Percentiles rank a stretch among this genome's conserved stretches.
These are phyloP conservation scores for Lenzites betulinus DNA, from an alignment of 768 basidiomycete species.

Conservation along the genomic window DNA sequence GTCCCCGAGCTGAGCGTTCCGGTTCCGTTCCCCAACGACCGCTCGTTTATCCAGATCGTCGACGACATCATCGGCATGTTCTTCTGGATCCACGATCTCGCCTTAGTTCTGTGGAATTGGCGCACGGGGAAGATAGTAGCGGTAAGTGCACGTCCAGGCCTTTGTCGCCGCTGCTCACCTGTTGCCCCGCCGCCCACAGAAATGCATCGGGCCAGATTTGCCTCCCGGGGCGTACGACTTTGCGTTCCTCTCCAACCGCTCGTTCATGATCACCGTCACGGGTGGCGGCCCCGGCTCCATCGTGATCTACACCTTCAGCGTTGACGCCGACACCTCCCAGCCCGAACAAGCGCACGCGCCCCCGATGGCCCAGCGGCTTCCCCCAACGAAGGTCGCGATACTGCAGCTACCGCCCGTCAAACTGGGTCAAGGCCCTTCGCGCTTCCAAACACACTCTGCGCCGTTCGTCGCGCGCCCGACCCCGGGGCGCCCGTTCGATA, in stretches of 20 bases:
- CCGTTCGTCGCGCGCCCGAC: conserved; percentile 28
- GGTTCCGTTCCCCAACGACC: conserved; percentile 28
- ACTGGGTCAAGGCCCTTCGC: conserved; percentile 13
- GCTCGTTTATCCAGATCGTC: conserved; percentile 50
- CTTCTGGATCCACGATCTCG: conserved; percentile 38
- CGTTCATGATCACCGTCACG: conserved; percentile 44
- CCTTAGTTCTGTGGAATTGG: conserved; percentile 57
- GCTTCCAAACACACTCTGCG: conserved; percentile 30
- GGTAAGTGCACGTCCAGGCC: conserved; percentile 35
- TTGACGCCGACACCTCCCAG: conserved; percentile 1
- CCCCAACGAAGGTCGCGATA: conserved; percentile 22
- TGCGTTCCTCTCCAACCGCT: conserved; percentile 46
- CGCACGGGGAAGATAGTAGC: conserved; percentile 42
- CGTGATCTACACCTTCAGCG: conserved; percentile 44
- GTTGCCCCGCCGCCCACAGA: conserved; percentile 29
- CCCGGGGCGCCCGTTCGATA: conserved; percentile 26
- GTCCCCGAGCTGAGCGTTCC: conserved; percentile 30
- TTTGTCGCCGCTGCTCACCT: not conserved
- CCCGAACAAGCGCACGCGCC: not conserved
- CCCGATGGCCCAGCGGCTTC: too few species aligned
- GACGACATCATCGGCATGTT: conserved; percentile 56
- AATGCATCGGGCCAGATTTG: conserved; percentile 27
- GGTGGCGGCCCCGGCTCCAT: conserved; percentile 38
- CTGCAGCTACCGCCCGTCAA: conserved; percentile 30
- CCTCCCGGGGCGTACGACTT: conserved; percentile 43